Evolutionary conservation across 202 grass and related monocot genomes (phyloP), one percentile per base, ranked within the genome.

Genomic region (Hordeum pubiflorum): DNA sequence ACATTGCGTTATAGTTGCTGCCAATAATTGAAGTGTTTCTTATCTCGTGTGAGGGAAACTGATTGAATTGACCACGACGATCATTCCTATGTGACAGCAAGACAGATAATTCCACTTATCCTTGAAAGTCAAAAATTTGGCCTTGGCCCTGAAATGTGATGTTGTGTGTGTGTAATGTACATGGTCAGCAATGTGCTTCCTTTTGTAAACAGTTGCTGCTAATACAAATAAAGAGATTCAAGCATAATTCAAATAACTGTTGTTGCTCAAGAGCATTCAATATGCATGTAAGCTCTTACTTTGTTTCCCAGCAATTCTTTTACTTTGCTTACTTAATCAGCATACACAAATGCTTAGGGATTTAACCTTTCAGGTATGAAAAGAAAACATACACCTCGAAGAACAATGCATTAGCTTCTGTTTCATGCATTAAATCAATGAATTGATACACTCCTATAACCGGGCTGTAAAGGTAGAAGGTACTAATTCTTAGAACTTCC

Each of bases 191-290:
- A 41, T 56, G 31, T 83, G 29, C 74, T 78, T 43, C 33, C 50
- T 59, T 82, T 36, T 61, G 79, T 79, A 69, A 61, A 74, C 29
- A 32, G 31, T 5, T 32, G 4, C 85, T 73, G 29, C 58, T 24
- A 29, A 79, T 48, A 56, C 10, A 37, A 72, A 65, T 71, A 81
- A 72, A n/a, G 8, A 14, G 37, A 21, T 57, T 15, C 27, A 14
- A 48, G 12, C 21, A 24, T 68, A 61, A 6, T 29, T 59, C 4
- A 50, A 20, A n/a, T 11, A 24, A 3, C 20, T 69, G 36, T 29
- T 26, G 66, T 9, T 70, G 29, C 60, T 39, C 29, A 75, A 36
- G 63, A 62, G 44, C 12, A 33, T 9, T 57, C 58, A n/a, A 17
- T 20, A 21, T 80, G 36, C 48, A 17, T 24, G 4, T 14, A 24